Evolutionary conservation across 1,284 basidiomycete species (phyloP), one percentile per base, ranked within the genome.

Genomic region (Pyrrhoderma noxium): DNA sequence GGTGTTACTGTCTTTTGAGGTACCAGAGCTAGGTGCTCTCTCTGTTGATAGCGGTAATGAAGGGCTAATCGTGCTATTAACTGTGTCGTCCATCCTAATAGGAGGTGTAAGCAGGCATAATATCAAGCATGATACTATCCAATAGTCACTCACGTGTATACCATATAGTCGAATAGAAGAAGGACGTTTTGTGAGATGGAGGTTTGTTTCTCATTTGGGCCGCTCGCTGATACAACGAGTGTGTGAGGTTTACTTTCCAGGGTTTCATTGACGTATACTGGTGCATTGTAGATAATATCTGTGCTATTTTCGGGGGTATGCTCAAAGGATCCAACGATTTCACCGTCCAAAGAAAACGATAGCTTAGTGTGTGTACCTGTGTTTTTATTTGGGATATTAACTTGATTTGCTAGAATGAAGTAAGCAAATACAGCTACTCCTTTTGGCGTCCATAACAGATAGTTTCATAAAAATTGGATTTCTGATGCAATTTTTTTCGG

Each of bases 341-440:
- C 14, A 40, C 8, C 38, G 14, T 40, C 38, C n/a, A 40, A 14
- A 22, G 16, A 5, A 14, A 40, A 40, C 8, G 47, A 41, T 14
- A 49, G 8, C 8, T 49, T 49, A 2, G 47, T 36, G 13, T 13
- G 8, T 13, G 51, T 48, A n/a, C 18, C 41, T 38, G 45, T 9
- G n/a, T n/a, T n/a, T n/a, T n/a, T n/a, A n/a, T n/a, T n/a, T n/a
- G n/a, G n/a, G 34, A 7, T 8, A 3, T 34, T 7, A 13, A 49
- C 18, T 8, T 18, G 14, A n/a, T 49, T 49, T 13, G 47, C 47
- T n/a, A 47, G 18, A 13, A 49, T 41, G 22, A 39, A 39, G 22
- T 19, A 41, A 21, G 39, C 16, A 42, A 46, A 49, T 3, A 49
- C 31, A 7, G 47, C 47, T n/a, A 36, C 22, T 8, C 47, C 47